Conservation (phyloP, 1,139 yeast species). For the Suhomyces chickasaworum region DNA sequence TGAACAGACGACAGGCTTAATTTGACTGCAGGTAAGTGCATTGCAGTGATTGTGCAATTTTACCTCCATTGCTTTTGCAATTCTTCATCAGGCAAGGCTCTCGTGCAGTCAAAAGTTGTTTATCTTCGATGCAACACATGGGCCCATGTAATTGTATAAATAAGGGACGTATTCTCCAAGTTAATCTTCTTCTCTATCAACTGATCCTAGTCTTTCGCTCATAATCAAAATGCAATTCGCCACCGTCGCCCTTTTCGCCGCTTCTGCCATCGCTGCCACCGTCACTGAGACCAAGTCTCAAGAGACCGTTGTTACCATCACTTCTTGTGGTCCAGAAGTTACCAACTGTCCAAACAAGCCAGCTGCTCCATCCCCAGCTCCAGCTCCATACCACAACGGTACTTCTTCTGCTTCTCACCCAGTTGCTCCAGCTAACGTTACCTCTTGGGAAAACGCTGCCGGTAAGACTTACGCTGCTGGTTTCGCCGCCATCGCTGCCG, state of each 20-base stretch:
- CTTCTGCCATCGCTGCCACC: conserved; percentile 25
- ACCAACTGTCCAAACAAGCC: conserved; percentile 29
- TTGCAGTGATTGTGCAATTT: background rate
- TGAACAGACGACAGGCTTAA: background rate
- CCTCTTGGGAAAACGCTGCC: conserved; percentile 28
- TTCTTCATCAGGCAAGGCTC: background rate
- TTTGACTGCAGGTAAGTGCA: background rate
- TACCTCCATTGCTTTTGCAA: background rate
- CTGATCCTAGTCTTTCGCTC: conserved; percentile 28
- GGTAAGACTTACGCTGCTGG: conserved; percentile 28
- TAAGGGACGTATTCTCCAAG: conserved; percentile 1
- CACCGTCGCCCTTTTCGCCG: conserved; percentile 28
- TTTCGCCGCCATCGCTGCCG: conserved; percentile 35
- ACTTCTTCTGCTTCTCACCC: conserved; percentile 19
- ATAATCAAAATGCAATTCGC: conserved; percentile 28
- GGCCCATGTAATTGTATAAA: conserved; percentile 7
- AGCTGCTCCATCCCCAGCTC: conserved; percentile 26
- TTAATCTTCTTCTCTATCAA: conserved; percentile 15
- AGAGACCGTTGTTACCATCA: conserved; percentile 30
- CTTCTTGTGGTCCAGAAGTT: conserved; percentile 27
- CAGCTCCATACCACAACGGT: conserved; percentile 16
- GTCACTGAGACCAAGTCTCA: conserved; percentile 23
- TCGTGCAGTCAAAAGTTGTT: background rate
- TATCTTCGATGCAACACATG: background rate
- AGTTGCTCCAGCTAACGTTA: conserved; percentile 28